Evolutionary conservation across 225 moss, liverwort and hornwort genomes (phyloP).

Genomic region (Thuidium tamariscinum): DNA sequence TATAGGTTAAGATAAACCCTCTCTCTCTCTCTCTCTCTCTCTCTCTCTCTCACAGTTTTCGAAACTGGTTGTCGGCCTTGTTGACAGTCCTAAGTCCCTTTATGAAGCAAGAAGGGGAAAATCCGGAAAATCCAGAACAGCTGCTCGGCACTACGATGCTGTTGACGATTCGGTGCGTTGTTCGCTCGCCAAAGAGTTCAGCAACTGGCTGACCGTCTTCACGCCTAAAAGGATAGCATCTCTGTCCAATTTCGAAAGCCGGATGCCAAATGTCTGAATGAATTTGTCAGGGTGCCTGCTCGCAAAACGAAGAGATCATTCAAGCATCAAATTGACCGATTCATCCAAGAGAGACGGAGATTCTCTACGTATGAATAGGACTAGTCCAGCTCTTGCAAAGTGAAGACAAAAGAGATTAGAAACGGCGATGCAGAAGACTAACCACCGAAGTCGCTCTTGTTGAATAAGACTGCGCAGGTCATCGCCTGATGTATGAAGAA

Average conservation of each 20-base stretch:
- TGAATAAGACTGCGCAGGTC: conserved; percentile 50
- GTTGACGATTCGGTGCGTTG: conserved; percentile 1
- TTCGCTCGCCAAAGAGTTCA: conserved; percentile 66
- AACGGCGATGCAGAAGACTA: conserved; percentile 3
- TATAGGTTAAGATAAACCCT: background rate
- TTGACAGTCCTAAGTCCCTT: background rate
- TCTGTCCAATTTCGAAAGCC: conserved; percentile 29
- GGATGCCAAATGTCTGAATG: conserved; percentile 56
- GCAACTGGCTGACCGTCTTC: conserved; percentile 70
- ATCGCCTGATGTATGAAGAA: conserved; percentile 35
- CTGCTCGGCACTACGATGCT: background rate
- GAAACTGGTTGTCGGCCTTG: background rate
- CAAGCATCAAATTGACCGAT: background rate
- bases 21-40: background rate
- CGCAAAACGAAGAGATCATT: background rate
- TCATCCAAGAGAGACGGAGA: background rate
- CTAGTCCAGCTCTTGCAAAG: background rate
- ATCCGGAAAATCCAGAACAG: background rate
- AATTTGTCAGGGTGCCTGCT: conserved; percentile 99
- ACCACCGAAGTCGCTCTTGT: conserved; percentile 91
- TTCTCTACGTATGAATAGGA: background rate
- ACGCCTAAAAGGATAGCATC: conserved; percentile 58
- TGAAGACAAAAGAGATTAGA: background rate
- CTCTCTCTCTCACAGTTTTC: background rate
- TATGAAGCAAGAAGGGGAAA: background rate